Evolutionary conservation across 345 rosid genomes (phyloP), one percentile per base, ranked within the genome.

Genomic region (Limnanthes douglasii): DNA sequence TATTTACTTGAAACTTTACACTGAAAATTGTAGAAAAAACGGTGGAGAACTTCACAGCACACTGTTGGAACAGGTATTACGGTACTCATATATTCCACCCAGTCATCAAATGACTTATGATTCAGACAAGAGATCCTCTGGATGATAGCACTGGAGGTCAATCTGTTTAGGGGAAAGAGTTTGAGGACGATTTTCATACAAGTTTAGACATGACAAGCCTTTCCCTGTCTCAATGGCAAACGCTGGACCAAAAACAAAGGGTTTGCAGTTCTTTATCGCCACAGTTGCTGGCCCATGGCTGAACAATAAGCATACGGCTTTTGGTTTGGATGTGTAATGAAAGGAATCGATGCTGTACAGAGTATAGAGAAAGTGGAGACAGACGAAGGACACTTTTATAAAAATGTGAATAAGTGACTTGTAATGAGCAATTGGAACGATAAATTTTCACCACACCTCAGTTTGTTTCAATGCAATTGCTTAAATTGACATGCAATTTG

Each of bases 111-210:
- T 96, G 99, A 42, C 85, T 90, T 71, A 90, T 90, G 99, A 48
- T 85, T 55, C 99, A 92, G 50, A 78, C 96, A 13, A 96, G 99
- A 42, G 99, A 92, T 52, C 96, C 99, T 39, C 62, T 92, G 47
- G 99, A 96, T 23, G 99, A 92, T 63, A 96, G 99, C 34, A 92
- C 96, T 30, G 99, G 96, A 43, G 99, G 96, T 34, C 99, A 92
- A 62, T 84, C 99, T 46, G 81, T 92, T 22, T 85, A 96, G 99
- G 99, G 99, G 36, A 78, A 94, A 63, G 99, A 81, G 61, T 92
- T 85, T 24, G 96, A 78, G 65, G 99, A 85, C 22, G 99, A 92
- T 66, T 85, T 92, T 59, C 99, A 92, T 63, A 92, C 80, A 69
- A 92, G 98, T 64, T 90, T 48, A 67, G 93, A 29, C 96, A 75